Conservation (phyloP, 306 rosid genomes). For the Boehmeria nivea region DNA sequence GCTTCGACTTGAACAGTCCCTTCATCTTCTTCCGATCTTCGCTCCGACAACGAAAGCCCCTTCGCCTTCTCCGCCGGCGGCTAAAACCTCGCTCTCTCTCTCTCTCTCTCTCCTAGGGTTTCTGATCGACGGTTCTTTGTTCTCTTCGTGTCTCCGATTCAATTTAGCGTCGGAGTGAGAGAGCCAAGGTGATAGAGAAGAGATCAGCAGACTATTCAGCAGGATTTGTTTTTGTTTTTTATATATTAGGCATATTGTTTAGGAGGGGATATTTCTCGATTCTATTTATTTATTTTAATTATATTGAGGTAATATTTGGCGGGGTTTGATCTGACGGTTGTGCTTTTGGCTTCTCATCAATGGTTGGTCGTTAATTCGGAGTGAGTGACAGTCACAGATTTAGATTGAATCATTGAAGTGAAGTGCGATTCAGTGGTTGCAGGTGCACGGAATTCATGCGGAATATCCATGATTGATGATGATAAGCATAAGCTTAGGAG, state of each 20-base stretch:
- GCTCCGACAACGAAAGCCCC: constrained; percentile 13
- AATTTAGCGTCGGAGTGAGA: constrained; percentile 8
- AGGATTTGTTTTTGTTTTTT: too few species aligned
- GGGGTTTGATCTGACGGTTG: constrained; percentile 12
- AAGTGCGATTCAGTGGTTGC: too few species aligned
- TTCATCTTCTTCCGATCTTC: constrained; percentile 43
- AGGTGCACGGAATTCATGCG: too few species aligned
- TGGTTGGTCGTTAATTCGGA: neutral
- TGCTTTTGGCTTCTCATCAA: constrained; percentile 2
- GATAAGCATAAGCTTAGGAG: too few species aligned
- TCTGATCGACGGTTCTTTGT: neutral
- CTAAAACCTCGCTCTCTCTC: too few species aligned
- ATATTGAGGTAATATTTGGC: neutral
- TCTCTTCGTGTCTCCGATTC: neutral
- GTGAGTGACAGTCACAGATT: too few species aligned
- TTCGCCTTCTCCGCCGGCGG: constrained; percentile 31
- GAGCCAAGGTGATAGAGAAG: neutral
- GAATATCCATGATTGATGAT: too few species aligned
- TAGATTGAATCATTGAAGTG: too few species aligned
- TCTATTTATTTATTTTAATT: neutral
- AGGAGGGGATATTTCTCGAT: neutral
- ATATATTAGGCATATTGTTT: neutral
- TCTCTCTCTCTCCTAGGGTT: constrained; percentile 5
- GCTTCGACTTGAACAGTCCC: constrained; percentile 91
- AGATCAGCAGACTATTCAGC: too few species aligned